Evolutionary conservation across 129 eudicot species (phyloP), one percentile per base, ranked within the genome.

Genomic region (Escallonia rubra): DNA sequence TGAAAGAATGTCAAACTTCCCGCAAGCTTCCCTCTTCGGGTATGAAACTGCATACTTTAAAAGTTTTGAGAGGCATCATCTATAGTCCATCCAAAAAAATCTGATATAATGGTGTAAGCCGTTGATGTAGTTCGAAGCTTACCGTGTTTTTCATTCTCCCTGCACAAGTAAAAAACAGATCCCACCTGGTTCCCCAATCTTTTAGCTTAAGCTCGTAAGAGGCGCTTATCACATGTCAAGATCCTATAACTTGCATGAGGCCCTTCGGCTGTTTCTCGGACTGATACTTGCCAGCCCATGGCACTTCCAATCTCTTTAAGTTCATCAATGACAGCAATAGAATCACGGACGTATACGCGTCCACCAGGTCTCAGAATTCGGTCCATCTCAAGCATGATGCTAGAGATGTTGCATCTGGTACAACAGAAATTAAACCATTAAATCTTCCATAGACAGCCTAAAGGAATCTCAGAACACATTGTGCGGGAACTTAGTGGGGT

Each of bases 321-420:
- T 65, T 93, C 95, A 78, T 79, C 86, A 80, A 93, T 81, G 12
- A 89, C 78, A 4, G 87, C 64, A 63, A 82, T 40, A 41, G 90
- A 69, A 75, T 93, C 98, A 10, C 98, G 98, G 62, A 89, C 89
- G 73, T 84, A 89, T 50, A 78, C 99, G 14, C 75, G 95, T 51
- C 99, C 99, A 45, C 99, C 99, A 15, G 99, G 96, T 75, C 99
- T 93, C 61, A 93, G 61, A 7, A 89, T 89, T 71, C 99, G 84
- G 66, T 93, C 99, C 96, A 93, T 93, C 76, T 93, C 99, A 74
- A 93, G 65, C 95, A 93, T 86, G 61, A 93, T 93, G 76, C 83
- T 84, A 6, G 87, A 79, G 41, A 89, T 34, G 61, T 82, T 89
- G 87, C 99, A 93, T 75, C 99, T 93, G 75, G 69, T 51, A 16